Percentiles rank a stretch among this genome's conserved stretches.
These are phyloP conservation scores for Pseudopediastrum boryanum DNA, from an alignment of 139 green algal species.

Conservation along the genomic window DNA sequence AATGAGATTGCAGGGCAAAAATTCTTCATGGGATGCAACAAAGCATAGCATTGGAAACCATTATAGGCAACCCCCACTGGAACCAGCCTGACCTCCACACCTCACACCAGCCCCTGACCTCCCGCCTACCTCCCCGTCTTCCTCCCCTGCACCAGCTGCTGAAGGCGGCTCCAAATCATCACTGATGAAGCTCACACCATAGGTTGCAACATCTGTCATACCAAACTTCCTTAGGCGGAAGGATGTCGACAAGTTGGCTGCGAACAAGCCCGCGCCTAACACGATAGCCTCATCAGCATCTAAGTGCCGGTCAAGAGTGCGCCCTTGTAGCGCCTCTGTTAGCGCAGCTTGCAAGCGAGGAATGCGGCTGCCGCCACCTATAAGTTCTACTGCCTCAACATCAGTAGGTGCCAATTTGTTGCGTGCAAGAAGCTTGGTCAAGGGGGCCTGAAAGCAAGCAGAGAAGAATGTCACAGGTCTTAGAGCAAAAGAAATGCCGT, in stretches of 20 bases:
- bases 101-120: too few species aligned
- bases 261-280: slow-evolving; percentile 90
- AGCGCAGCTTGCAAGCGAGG: slow-evolving; percentile 80
- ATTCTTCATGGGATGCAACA: too few species aligned
- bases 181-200: slow-evolving; percentile 67
- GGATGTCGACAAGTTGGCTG: slow-evolving; percentile 93
- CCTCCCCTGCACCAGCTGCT: not conserved
- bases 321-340: slow-evolving; percentile 67
- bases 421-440: slow-evolving; percentile 75
- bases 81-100: too few species aligned
- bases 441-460: slow-evolving; percentile 56
- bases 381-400: slow-evolving; percentile 83
- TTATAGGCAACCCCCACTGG: too few species aligned
- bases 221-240: slow-evolving; percentile 96
- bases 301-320: slow-evolving; percentile 78
- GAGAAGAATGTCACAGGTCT: too few species aligned
- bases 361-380: slow-evolving; percentile 88
- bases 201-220: slow-evolving; percentile 82
- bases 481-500: too few species aligned
- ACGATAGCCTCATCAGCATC: slow-evolving; percentile 96
- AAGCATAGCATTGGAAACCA: too few species aligned
- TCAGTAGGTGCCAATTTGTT: slow-evolving; percentile 69
- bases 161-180: slow-evolving; percentile 39
- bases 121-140: not conserved
- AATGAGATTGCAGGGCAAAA: too few species aligned